These are phyloP conservation scores for Cyberlindnera americana DNA, from an alignment of 805 yeast genomes.

Conservation along the genomic window DNA sequence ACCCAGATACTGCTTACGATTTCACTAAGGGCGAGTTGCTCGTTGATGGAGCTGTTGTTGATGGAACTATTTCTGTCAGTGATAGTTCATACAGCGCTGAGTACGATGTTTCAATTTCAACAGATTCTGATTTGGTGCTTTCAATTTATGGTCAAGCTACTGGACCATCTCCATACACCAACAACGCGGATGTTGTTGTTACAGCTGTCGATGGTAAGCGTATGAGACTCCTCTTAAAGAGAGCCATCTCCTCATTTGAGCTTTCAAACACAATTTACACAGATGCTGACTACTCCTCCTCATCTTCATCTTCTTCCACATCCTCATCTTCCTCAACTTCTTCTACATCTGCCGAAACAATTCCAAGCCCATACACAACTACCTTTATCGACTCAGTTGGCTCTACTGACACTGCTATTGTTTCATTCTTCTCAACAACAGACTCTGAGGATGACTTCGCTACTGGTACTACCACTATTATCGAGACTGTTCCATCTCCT, in stretches of 20 bases:
- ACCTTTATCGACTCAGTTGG: neutral
- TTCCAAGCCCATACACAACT: neutral
- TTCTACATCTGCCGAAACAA: too few relatives aligned
- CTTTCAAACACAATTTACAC: constrained; percentile 9
- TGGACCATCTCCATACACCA: constrained; percentile 19
- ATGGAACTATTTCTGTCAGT: too few relatives aligned
- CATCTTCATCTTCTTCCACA: too few relatives aligned
- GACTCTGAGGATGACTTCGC: constrained; percentile 1
- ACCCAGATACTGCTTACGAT: too few relatives aligned
- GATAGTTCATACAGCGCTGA: too few relatives aligned
- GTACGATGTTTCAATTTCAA: too few relatives aligned
- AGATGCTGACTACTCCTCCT: constrained; percentile 1
- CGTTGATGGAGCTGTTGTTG: too few relatives aligned
- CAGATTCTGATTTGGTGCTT: constrained; percentile 8
- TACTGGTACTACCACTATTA: constrained; percentile 3
- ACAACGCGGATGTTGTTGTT: too few relatives aligned
- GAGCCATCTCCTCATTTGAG: constrained; percentile 9
- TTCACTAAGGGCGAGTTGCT: too few relatives aligned
- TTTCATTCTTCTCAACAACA: constrained; percentile 4
- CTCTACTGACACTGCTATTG: constrained; percentile 5
- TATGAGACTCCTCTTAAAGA: constrained; percentile 8
- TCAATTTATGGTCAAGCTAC: constrained; percentile 15
- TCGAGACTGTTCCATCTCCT: constrained; percentile 1
- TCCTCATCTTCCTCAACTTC: too few relatives aligned
- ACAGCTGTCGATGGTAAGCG: constrained; percentile 10